A percentile compares a stretch with the other conserved stretches of the same genome.
Evolutionary conservation across 208 protist genomes (phyloP).

Genomic region (Porcisia hertigi): DNA sequence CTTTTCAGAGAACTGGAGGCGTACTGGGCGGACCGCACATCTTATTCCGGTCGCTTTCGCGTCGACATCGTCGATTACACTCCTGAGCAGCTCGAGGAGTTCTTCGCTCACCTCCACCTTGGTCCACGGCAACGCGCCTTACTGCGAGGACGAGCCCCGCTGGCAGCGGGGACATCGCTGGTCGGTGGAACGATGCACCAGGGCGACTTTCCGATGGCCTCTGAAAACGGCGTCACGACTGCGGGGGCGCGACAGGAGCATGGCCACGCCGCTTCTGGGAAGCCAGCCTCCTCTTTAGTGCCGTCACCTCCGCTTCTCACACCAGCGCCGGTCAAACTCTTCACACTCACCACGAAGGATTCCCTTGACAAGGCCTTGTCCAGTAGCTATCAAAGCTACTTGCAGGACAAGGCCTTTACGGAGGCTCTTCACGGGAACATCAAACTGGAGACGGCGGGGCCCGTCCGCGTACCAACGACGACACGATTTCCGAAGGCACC

Average conservation of each 20-base stretch:
- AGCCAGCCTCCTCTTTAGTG: not conserved
- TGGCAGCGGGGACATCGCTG: constrained; percentile 61
- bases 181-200: constrained; percentile 75
- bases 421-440: constrained; percentile 25
- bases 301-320: constrained; percentile 2
- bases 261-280: not conserved
- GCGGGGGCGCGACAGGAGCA: not conserved
- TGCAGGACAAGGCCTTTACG: constrained; percentile 66
- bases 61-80: constrained; percentile 62
- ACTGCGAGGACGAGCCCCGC: constrained; percentile 62
- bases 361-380: constrained; percentile 56
- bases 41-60: constrained; percentile 32
- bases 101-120: constrained; percentile 66
- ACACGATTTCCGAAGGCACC: constrained; percentile 1
- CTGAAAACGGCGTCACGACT: not conserved
- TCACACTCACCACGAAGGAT: constrained; percentile 74
- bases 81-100: constrained; percentile 59
- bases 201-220: constrained; percentile 2
- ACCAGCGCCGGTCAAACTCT: constrained; percentile 79
- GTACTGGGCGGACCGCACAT: constrained; percentile 33
- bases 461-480: not conserved
- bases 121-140: constrained; percentile 47
- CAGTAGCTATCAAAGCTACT: constrained; percentile 68
- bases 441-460: not conserved
- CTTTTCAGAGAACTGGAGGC: constrained; percentile 55